phyloP scores from a whole-genome alignment of 306 rosid genomes.

The peach (Prunus persica) region Prunus_persica_NCBIv2 NC_034016.1:14124001-14124500 shows the following conservation, averaged over 20 bases:
- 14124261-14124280: slow-evolving; percentile 71
- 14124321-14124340: slow-evolving; percentile 46
- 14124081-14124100: slow-evolving; percentile 76
- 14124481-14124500: slow-evolving; percentile 48
- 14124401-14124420: slow-evolving; percentile 58
- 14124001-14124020: slow-evolving; percentile 92
- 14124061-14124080: slow-evolving; percentile 76
- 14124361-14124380: slow-evolving; percentile 69
- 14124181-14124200: slow-evolving; percentile 74
- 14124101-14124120: slow-evolving; percentile 76
- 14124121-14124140: slow-evolving; percentile 89
- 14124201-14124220: slow-evolving; percentile 80
- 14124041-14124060: slow-evolving; percentile 80
- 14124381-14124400: slow-evolving; percentile 89
- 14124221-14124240: slow-evolving; percentile 61
- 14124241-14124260: slow-evolving; percentile 62
- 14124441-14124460: slow-evolving; percentile 42
- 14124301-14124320: slow-evolving; percentile 36
- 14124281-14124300: slow-evolving; percentile 40
- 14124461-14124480: slow-evolving; percentile 38
- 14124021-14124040: slow-evolving; percentile 79
- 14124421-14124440: slow-evolving; percentile 48
- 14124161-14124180: slow-evolving; percentile 75
- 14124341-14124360: slow-evolving; percentile 48
- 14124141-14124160: slow-evolving; percentile 91